Evolutionary conservation across 371 early-diverging fungal species (phyloP).

Genomic region (Apophysomyces ossiformis): DNA sequence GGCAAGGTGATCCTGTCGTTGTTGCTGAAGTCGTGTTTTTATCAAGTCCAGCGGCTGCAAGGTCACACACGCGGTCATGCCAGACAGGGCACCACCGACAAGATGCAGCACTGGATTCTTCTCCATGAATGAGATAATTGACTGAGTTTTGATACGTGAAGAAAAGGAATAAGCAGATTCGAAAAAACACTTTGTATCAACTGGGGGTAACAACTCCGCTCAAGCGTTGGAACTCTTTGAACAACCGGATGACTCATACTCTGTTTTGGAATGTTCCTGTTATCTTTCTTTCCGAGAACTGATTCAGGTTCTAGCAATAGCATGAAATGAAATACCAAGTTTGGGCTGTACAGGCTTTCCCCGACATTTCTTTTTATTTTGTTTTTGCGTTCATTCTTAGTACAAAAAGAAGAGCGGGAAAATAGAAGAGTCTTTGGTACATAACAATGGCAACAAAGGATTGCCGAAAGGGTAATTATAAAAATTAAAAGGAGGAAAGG

Average conservation of each 20-base stretch:
- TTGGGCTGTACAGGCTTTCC: too few relatives aligned
- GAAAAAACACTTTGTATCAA: background rate
- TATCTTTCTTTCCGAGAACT: too few relatives aligned
- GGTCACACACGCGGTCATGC: conserved; percentile 78
- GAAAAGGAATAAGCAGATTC: too few relatives aligned
- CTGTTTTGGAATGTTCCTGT: too few relatives aligned
- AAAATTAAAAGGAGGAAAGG: background rate
- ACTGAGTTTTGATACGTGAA: background rate
- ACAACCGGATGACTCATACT: background rate
- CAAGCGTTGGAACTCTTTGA: background rate
- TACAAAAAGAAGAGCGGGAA: background rate
- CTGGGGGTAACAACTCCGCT: conserved; percentile 10
- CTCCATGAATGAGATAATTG: background rate
- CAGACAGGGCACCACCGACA: conserved; percentile 82
- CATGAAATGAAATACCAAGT: too few relatives aligned
- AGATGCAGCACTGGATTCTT: conserved; percentile 60
- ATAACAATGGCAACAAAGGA: background rate
- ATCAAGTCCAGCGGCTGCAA: conserved; percentile 94
- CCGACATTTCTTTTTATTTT: background rate
- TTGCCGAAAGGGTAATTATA: background rate
- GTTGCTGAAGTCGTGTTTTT: conserved; percentile 85
- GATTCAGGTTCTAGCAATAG: too few relatives aligned
- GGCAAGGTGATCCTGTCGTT: conserved; percentile 57
- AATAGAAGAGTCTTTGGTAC: background rate
- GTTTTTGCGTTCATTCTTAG: background rate